Conservation (phyloP, 495 filamentous ascomycete species). For the Aspergillus mulundensis region DNA sequence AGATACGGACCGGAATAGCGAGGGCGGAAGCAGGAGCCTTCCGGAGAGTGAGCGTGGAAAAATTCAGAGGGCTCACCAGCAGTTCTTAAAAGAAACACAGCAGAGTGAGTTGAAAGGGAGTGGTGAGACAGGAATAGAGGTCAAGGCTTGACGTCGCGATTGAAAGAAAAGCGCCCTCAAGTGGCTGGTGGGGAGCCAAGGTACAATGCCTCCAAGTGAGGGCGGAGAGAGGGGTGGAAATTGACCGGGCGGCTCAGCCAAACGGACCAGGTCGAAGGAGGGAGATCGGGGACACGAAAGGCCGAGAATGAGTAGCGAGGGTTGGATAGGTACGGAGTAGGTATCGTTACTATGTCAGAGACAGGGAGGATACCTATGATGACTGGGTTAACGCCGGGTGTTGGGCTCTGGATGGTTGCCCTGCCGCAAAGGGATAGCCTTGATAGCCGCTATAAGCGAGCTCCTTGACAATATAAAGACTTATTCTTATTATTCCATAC, state of each 20-base stretch:
- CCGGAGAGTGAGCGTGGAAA: slow-evolving; percentile 22
- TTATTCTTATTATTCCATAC: too few species aligned
- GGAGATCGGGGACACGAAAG: slow-evolving; percentile 13
- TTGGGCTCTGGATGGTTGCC: slow-evolving; percentile 43
- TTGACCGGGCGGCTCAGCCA: slow-evolving; percentile 33
- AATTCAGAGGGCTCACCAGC: slow-evolving; percentile 17
- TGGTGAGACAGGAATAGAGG: neutral
- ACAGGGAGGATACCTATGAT: slow-evolving; percentile 26
- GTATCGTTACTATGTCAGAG: slow-evolving; percentile 15
- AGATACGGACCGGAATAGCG: slow-evolving; percentile 8
- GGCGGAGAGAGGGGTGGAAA: slow-evolving; percentile 38
- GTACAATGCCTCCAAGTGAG: slow-evolving; percentile 17
- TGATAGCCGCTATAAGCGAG: slow-evolving; percentile 45
- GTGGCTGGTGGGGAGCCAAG: slow-evolving; percentile 21
- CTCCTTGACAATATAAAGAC: neutral
- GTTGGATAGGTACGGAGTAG: slow-evolving; percentile 8
- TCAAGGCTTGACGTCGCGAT: slow-evolving; percentile 3
- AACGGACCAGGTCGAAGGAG: slow-evolving; percentile 17
- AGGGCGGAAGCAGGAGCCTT: slow-evolving; percentile 10
- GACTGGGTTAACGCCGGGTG: slow-evolving; percentile 30
- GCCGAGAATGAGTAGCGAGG: slow-evolving; percentile 6
- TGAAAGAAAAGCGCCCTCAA: slow-evolving; percentile 13
- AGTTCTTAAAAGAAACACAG: neutral
- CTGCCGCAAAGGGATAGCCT: slow-evolving; percentile 44
- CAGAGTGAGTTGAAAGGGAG: neutral